Base-by-base conservation (phyloP, 768 basidiomycete species). In the Dentipellis sp. region DNA sequence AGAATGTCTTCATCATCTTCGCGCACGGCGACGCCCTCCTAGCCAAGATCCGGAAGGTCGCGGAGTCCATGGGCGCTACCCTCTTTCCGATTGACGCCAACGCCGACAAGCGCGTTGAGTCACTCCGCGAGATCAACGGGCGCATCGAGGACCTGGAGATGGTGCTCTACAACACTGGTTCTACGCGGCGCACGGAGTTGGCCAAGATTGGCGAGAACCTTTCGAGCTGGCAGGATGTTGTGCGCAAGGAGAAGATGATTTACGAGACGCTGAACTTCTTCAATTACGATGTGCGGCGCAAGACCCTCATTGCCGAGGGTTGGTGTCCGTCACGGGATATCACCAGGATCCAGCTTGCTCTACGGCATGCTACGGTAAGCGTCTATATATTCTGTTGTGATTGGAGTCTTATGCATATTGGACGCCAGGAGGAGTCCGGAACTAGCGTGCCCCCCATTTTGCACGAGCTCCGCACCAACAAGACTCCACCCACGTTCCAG, bases 1-100 rank as follows among this genome's bases (percentile, higher is more conserved):
- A 98, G 80, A 94, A 97, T 64, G 97, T 98, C 40, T 99, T 99
- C 75, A 95, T 99, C 73, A 98, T 99, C 67, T 99, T 99, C 64
- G 97, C 97, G 0, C 94, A 99, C 63, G 97, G 97, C 16, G 86
- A 91, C 39, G 84, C 88, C 17, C 76, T 98, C 19, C 82, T 99
- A 29, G 80, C 91, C 60, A 99, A 98, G 79, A 97, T 99, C 66
- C 90, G 94, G 68, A 97, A 94, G 70, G 90, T 99, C 54, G 89
- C 94, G 23, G 95, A 97, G 72, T 95, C 93, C n/a, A 97, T 98
- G 88, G 94, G 97, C 38, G 97, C 88, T 3, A 97, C 93, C 0
- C 75, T 98, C 55, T 98, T 95, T 72, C 92, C 94, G 39, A 97
- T 99, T 67, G 95, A 98, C 68, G 76, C 93, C 38, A 94, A 95